Evolutionary conservation across 1,284 basidiomycete genomes (phyloP).

Genomic region (Cutaneotrichosporon daszewskae): DNA sequence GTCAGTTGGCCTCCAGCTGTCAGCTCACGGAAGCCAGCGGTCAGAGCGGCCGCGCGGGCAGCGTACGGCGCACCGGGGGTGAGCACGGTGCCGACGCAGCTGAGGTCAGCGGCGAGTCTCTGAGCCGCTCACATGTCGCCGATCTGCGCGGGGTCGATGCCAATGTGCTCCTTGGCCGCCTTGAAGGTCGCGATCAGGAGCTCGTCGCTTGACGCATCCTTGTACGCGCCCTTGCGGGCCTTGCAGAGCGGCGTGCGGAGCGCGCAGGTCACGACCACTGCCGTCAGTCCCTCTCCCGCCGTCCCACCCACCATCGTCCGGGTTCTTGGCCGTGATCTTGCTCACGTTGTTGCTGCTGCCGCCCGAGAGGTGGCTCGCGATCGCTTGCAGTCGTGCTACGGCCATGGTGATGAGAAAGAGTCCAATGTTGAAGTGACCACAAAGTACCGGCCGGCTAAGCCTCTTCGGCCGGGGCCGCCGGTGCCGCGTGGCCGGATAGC

Average conservation of each 20-base stretch:
- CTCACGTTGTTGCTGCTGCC: background rate
- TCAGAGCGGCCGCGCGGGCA: slow-evolving; percentile 10
- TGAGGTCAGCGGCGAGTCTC: background rate
- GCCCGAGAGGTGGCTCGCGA: slow-evolving; percentile 6
- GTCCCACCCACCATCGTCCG: slow-evolving; percentile 6
- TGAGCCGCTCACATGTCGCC: slow-evolving; percentile 16
- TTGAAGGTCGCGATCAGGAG: slow-evolving; percentile 20
- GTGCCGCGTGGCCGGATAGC: too few species aligned
- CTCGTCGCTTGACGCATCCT: slow-evolving; percentile 20
- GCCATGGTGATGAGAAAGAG: background rate
- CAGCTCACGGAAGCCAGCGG: slow-evolving; percentile 16
- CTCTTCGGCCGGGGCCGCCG: too few species aligned
- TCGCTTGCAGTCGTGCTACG: slow-evolving; percentile 2
- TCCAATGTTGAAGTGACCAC: background rate
- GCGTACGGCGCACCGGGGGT: slow-evolving; percentile 13
- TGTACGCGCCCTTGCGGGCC: slow-evolving; percentile 24
- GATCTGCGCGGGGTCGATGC: slow-evolving; percentile 16
- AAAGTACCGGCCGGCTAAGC: too few species aligned
- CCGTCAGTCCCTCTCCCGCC: background rate
- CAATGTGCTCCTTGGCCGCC: slow-evolving; percentile 16
- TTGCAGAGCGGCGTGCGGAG: slow-evolving; percentile 25
- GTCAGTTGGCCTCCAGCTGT: background rate
- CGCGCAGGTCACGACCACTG: slow-evolving; percentile 20
- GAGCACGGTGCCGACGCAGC: slow-evolving; percentile 12
- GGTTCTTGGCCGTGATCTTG: slow-evolving; percentile 2